Evolutionary conservation across 352 stramenopile genomes (phyloP).

Genomic region (Phytopythium delawarense): DNA sequence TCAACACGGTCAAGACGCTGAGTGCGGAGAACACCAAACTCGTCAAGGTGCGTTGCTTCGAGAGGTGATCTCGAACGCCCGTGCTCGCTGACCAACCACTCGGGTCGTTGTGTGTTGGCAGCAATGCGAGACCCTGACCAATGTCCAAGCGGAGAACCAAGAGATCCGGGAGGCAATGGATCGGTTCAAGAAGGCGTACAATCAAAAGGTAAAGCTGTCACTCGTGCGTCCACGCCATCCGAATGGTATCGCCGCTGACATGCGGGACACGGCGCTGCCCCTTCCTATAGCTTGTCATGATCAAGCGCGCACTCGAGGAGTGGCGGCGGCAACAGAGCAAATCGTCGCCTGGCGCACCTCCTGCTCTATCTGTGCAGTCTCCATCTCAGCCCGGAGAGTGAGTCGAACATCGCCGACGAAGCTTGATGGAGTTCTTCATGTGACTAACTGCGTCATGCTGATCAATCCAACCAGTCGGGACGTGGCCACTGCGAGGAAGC

Average conservation of each 20-base stretch:
- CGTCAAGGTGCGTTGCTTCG: constrained; percentile 46
- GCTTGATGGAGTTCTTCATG: constrained; percentile 1
- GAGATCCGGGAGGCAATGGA: constrained; percentile 82
- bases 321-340: constrained; percentile 67
- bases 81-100: neutral
- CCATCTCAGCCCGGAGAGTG: neutral
- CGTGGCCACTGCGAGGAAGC: constrained; percentile 22
- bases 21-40: constrained; percentile 82
- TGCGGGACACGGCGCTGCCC: neutral
- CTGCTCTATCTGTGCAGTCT: neutral
- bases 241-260: neutral
- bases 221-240: neutral
- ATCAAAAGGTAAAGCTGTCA: constrained; percentile 63
- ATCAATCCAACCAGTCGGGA: constrained; percentile 11
- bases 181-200: constrained; percentile 83
- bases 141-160: constrained; percentile 69
- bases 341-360: neutral
- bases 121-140: constrained; percentile 76
- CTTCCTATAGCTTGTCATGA: constrained; percentile 68
- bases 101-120: constrained; percentile 14
- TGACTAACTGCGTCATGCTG: constrained; percentile 1
- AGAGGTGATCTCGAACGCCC: neutral
- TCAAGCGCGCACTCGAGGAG: constrained; percentile 87
- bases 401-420: neutral
- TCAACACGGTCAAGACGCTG: constrained; percentile 84